Base-by-base conservation (phyloP, 306 rosid species). In the Quercus mongolica region DNA sequence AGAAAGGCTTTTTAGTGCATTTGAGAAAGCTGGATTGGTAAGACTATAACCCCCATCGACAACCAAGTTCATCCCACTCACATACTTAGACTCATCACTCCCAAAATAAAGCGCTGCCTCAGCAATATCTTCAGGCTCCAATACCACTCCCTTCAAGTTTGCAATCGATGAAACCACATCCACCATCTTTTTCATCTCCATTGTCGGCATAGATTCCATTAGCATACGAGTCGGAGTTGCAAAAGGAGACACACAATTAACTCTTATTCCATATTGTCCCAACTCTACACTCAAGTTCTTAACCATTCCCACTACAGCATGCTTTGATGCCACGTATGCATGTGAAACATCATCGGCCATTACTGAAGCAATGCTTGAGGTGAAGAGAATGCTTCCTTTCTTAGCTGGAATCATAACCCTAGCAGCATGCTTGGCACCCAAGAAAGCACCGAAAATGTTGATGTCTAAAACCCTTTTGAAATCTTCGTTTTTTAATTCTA, bases 391-490 rank as follows among this genome's bases (percentile, higher is more conserved):
- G 5, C 79, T 82, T 0, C 97, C 98, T 6, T 54, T 86, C 21
- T 83, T 78, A 0, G 79, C 84, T 1, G 92, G 90, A 49, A 88
- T 65, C 98, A 93, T 93, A 6, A 85, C 76, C 70, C 79, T 86
- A 1, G 97, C 87, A 0, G 91, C 97, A 56, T 93, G 85, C 81
- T 91, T 91, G 57, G 92, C 91, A 0, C 93, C 94, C 81, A 93
- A 76, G 87, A 89, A 93, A 21, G 76, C 87, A 1, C 97, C 94
- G 15, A 57, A 87, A 1, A 90, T 89, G 31, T 93, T 91, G 5
- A 91, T 89, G 4, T 85, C 87, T 25, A 93, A 81, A 0, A 93
- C 92, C 35, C 73, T 85, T 72, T 84, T 86, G 89, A 91, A 90
- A 23, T 52, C 51, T 26, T 83, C 81, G 11, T 6, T 21, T 0